Evolutionary conservation across 805 yeast species (phyloP), one percentile per base, ranked within the genome.

Genomic region (Phaffomyces antillensis): DNA sequence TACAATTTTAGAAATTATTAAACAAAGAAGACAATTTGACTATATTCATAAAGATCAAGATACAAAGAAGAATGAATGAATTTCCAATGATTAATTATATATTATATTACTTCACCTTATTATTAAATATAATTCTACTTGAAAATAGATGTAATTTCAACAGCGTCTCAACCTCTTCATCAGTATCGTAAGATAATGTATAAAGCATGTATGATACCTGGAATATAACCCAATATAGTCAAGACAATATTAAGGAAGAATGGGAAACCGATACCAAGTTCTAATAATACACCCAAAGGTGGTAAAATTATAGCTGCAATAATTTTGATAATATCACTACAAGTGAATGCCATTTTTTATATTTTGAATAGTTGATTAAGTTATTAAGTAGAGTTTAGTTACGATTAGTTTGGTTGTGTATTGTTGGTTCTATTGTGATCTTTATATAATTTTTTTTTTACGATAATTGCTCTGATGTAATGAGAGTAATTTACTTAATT

Each of bases 211-310:
- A 79, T 64, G 41, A 79, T 76, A 54, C 84, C 89, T 9, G 91
- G 91, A 59, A 83, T 73, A 66, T 77, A 83, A 46, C 88, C 90
- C 41, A 83, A 71, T 43, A 78, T 60, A 36, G 87, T 80, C 61
- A 83, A 72, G 39, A 83, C 48, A 50, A 81, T 66, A 66, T 81
- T 81, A 59, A 63, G 30, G 56, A 65, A 32, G 56, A 63, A 39
- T n/a, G 59, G 41, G 13, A 42, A 44, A 1, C 57, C 57, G 54
- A 76, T 70, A 24, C 82, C 82, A 49, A 65, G 66, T 60, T 77
- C 81, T 43, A 75, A 53, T 52, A 76, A 73, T 3, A 77, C 82
- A 52, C 81, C 82, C 45, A 77, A 59, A 31, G 82, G 82, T 33
- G 82, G 82, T 43, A 77, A 63, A 47, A 77, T 55, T 50, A 76